Percentiles rank a stretch among this genome's conserved stretches.
These are phyloP conservation scores for Picochlorum costavermella DNA, from an alignment of 139 green algal species.

Conservation along the genomic window DNA sequence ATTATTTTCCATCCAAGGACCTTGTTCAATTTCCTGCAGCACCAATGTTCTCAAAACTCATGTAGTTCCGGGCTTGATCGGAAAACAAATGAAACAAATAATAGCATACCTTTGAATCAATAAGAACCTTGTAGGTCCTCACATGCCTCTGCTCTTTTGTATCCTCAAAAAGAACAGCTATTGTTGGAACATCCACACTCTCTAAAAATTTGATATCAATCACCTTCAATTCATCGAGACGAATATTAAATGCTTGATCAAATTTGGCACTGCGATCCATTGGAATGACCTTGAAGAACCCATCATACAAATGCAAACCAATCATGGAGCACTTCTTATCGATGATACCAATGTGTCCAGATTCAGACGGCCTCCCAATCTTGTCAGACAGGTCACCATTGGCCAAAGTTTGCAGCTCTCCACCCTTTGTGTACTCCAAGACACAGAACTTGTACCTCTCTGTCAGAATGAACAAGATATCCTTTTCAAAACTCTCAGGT, in stretches of 20 bases:
- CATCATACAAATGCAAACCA: conserved; percentile 92
- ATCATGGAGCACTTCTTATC: conserved; percentile 71
- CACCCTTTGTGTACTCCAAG: conserved; percentile 62
- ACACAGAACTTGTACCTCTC: conserved; percentile 91
- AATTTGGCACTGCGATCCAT: conserved; percentile 44
- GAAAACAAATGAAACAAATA: neutral
- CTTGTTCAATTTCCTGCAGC: conserved; percentile 63
- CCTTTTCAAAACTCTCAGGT: conserved; percentile 48
- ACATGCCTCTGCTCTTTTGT: conserved; percentile 75
- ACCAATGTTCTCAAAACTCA: neutral
- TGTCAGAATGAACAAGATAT: conserved; percentile 86
- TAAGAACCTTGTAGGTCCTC: conserved; percentile 75
- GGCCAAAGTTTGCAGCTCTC: conserved; percentile 70
- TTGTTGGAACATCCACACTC: conserved; percentile 36
- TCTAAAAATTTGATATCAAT: conserved; percentile 66
- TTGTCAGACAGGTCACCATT: conserved; percentile 72
- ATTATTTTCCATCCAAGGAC: conserved; percentile 70
- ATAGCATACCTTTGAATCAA: conserved; percentile 51
- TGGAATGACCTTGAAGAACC: conserved; percentile 72
- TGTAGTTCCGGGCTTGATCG: neutral
- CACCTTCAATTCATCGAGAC: conserved; percentile 77
- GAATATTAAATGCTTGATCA: conserved; percentile 77
- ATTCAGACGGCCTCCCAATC: conserved; percentile 70
- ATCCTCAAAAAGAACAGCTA: conserved; percentile 92
- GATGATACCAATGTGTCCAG: conserved; percentile 75